Evolutionary conservation across 2,329 filamentous ascomycete species (phyloP), one percentile per base, ranked within the genome.

Genomic region (Fusarium sp.): DNA sequence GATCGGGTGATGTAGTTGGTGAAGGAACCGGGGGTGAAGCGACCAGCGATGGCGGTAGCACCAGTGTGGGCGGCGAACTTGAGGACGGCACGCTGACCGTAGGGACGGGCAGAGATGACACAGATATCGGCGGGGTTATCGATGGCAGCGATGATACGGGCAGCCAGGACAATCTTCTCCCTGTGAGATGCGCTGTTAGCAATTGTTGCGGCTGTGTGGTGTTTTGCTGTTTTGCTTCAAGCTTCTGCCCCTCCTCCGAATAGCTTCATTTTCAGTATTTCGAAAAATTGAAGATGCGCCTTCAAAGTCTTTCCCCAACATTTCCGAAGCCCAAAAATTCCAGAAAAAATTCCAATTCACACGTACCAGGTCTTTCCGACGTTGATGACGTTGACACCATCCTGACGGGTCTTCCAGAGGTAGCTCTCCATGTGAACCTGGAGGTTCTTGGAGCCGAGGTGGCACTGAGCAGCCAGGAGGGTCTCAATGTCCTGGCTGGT

Each of bases 1-100:
- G 96, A 98, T 81, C 96, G 95, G 85, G 97, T 99, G 92, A 99
- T 99, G 92, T 99, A 99, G 91, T 99, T 99, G 90, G 96, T 99
- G 92, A 99, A 99, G 86, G 95, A 97, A 93, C 96, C 96, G 83
- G 96, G 96, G 82, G 96, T 99, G 92, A 99, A 99, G 84, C 96
- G 96, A 88, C 96, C 96, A 80, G 96, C 97, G 81, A 99, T 99
- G 84, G 96, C 93, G 80, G 94, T 93, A 80, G 97, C 94, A 83
- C 96, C 96, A 76, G 96, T 99, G 92, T 99, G 96, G 74, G 94
- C 88, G 80, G 96, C 96, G 88, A 99, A 99, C 92, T 99, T 99
- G 84, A 99, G 93, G 82, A 99, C 97, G 79, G 96, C 95, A 87
- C 96, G 95, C 90, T 99, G 96, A 77, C 96, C 96, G 86, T 98